A percentile compares a stretch with the other conserved stretches of the same genome.
Conservation (phyloP, 495 filamentous ascomycete species). For the Neurospora cerealis region DNA sequence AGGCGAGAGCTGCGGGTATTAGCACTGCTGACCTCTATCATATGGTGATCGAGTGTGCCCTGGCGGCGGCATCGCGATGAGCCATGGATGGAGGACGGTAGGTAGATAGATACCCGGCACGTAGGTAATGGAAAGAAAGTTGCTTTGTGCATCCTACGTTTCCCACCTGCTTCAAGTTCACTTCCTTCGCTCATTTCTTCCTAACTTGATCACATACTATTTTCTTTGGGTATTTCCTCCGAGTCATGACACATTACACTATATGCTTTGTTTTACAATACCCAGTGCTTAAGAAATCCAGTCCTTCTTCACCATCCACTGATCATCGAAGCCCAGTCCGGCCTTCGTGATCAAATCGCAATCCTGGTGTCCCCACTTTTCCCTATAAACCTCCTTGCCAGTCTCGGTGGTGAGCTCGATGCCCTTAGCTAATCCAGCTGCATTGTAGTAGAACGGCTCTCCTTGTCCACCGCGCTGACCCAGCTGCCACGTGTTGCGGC, state of each 20-base stretch:
- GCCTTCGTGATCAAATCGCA: constrained; percentile 35
- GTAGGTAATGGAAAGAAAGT: neutral
- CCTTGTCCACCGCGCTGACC: constrained; percentile 46
- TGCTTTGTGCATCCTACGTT: neutral
- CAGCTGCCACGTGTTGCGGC: constrained; percentile 51
- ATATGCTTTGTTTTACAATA: neutral
- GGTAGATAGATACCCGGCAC: neutral
- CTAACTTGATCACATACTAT: neutral
- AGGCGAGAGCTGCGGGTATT: neutral
- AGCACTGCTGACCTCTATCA: neutral
- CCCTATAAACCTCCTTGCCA: constrained; percentile 38
- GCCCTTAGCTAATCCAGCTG: constrained; percentile 41
- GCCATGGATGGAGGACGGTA: neutral
- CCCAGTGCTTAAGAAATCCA: constrained; percentile 2
- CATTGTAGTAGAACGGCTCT: constrained; percentile 49
- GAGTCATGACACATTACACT: neutral
- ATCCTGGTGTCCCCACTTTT: constrained; percentile 47
- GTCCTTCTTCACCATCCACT: constrained; percentile 42
- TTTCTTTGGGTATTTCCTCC: neutral
- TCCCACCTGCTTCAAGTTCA: neutral
- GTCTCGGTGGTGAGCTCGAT: constrained; percentile 42
- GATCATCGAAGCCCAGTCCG: constrained; percentile 36
- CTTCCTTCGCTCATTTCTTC: neutral
- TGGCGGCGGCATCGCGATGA: neutral
- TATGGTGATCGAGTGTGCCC: neutral